A percentile compares a stretch with the other conserved stretches of the same genome.
Evolutionary conservation across 805 yeast genomes (phyloP).

Genomic region (Wickerhamomyces queroliae): DNA sequence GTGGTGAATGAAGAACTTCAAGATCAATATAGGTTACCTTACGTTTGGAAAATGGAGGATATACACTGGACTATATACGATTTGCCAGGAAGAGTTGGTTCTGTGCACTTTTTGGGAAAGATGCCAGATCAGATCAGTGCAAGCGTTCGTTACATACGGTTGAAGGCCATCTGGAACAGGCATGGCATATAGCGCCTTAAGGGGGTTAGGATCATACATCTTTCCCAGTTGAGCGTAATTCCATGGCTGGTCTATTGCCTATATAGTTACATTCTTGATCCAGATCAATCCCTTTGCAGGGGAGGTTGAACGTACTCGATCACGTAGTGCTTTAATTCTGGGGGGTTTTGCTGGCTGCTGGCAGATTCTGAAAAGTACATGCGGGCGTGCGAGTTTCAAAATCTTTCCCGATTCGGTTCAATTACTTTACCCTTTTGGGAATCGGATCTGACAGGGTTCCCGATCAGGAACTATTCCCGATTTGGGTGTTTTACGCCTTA

Average conservation of each 20-base stretch:
- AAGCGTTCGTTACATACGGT: too few species aligned
- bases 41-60: background rate
- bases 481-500: background rate
- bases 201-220: background rate
- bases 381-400: background rate
- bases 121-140: background rate
- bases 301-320: background rate
- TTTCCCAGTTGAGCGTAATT: background rate
- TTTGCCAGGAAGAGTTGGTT: background rate
- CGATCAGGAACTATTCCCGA: background rate
- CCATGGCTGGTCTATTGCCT: background rate
- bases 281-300: background rate
- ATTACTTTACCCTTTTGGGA: background rate
- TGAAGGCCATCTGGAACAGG: too few species aligned
- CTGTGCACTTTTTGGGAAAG: background rate
- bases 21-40: background rate
- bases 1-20: background rate
- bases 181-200: background rate
- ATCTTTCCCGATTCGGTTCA: background rate
- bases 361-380: background rate
- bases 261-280: background rate
- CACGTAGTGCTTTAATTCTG: too few species aligned
- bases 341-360: background rate
- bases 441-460: background rate
- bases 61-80: background rate